A percentile compares a stretch with the other conserved stretches of the same genome.
phyloP scores from a whole-genome alignment of 2,329 filamentous ascomycete genomes.

The Paraconiothyrium brasiliense region DNA sequence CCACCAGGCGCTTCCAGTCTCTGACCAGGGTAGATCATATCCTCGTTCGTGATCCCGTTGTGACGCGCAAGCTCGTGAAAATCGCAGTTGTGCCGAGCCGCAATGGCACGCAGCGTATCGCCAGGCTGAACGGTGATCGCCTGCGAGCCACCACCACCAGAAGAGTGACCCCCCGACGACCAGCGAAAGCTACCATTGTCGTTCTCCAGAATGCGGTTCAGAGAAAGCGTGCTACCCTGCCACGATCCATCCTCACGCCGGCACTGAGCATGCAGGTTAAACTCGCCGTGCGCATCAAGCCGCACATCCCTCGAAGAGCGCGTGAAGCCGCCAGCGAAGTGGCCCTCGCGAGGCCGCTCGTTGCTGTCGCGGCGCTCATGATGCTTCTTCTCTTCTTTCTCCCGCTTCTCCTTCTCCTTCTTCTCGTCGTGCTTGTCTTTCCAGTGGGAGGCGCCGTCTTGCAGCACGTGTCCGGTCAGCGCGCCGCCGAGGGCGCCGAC shows the following conservation, averaged over 20 bases:
- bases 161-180: slow-evolving; percentile 28
- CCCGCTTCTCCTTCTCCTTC: slow-evolving; percentile 36
- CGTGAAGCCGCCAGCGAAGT: slow-evolving; percentile 39
- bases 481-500: slow-evolving; percentile 37
- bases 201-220: slow-evolving; percentile 37
- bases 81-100: slow-evolving; percentile 34
- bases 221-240: slow-evolving; percentile 31
- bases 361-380: slow-evolving; percentile 14
- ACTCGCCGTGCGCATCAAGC: slow-evolving; percentile 39
- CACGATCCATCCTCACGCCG: slow-evolving; percentile 34
- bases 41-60: slow-evolving; percentile 38
- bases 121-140: slow-evolving; percentile 37
- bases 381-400: slow-evolving; percentile 26
- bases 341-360: slow-evolving; percentile 24
- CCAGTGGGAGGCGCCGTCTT: slow-evolving; percentile 34
- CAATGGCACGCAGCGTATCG: slow-evolving; percentile 40
- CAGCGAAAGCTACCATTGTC: slow-evolving; percentile 37
- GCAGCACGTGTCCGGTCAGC: slow-evolving; percentile 35
- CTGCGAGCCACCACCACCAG: slow-evolving; percentile 23
- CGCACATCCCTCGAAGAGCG: slow-evolving; percentile 35
- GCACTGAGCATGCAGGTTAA: slow-evolving; percentile 38
- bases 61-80: slow-evolving; percentile 37
- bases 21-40: slow-evolving; percentile 42
- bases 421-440: slow-evolving; percentile 41
- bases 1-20: slow-evolving; percentile 33